Percentiles rank a stretch among this genome's conserved stretches.
Evolutionary conservation across 2,329 filamentous ascomycete species (phyloP).

Genomic region (Aspergillus caelatus): DNA sequence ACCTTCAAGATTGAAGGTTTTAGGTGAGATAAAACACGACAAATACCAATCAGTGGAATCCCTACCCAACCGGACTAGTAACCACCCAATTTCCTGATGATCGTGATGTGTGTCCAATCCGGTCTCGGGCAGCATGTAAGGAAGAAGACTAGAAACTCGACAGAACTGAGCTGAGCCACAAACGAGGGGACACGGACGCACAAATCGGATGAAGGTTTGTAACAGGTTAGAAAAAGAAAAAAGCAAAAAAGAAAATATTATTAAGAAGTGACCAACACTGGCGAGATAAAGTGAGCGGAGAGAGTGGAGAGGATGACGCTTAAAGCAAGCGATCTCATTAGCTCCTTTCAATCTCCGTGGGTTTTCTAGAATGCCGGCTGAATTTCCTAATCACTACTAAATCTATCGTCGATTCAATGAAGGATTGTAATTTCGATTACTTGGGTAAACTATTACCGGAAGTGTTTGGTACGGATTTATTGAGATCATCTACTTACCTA

Average conservation of each 20-base stretch:
- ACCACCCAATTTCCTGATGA: constrained; percentile 1
- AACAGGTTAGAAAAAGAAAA: background rate
- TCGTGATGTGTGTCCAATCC: background rate
- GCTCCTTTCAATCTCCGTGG: constrained; percentile 13
- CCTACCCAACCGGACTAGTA: background rate
- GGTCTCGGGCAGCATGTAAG: constrained; percentile 13
- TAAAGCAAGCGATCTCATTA: constrained; percentile 19
- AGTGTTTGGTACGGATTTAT: background rate
- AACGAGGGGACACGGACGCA: background rate
- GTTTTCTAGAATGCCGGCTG: constrained; percentile 21
- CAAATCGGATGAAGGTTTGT: background rate
- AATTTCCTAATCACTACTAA: constrained; percentile 5
- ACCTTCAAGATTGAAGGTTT: background rate
- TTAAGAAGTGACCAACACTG: background rate
- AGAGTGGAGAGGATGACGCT: constrained; percentile 19
- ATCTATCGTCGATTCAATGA: background rate
- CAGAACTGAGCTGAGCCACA: constrained; percentile 9
- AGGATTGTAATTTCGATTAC: constrained; percentile 2
- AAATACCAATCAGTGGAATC: background rate
- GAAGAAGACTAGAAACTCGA: constrained; percentile 16
- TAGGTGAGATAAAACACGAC: background rate
- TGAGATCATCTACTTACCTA: constrained; percentile 1
- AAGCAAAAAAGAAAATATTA: background rate
- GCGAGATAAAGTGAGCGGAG: constrained; percentile 17
- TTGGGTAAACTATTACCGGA: background rate